These are phyloP conservation scores for Coccomyxa subellipsoidea DNA, from an alignment of 163 green algal species.

Conservation along the genomic window DNA sequence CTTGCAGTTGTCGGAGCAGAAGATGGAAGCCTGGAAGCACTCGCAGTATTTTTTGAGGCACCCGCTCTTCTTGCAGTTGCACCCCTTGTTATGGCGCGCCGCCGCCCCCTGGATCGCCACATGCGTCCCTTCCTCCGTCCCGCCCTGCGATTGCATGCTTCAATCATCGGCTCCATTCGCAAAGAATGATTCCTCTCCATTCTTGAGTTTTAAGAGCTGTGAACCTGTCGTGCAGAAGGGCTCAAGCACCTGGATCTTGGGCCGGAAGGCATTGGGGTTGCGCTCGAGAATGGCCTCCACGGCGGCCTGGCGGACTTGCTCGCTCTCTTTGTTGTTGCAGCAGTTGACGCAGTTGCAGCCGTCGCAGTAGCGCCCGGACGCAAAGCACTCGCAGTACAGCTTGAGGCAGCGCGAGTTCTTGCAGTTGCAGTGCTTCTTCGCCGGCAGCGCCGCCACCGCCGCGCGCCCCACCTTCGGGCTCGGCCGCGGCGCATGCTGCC, in stretches of 20 bases:
- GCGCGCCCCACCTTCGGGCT: background rate
- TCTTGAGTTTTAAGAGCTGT: too few relatives aligned
- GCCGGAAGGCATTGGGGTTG: conserved; percentile 96
- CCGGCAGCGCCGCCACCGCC: background rate
- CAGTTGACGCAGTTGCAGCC: conserved; percentile 96
- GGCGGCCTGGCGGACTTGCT: conserved; percentile 73
- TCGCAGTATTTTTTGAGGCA: conserved; percentile 97
- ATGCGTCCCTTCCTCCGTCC: background rate
- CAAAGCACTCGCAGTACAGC: conserved; percentile 99
- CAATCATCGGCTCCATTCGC: too few relatives aligned
- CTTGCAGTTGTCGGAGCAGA: conserved; percentile 94
- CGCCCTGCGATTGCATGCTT: background rate
- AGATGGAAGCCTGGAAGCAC: conserved; percentile 90
- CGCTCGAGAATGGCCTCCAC: conserved; percentile 94
- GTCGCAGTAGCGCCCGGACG: conserved; percentile 89
- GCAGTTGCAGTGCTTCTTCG: conserved; percentile 79
- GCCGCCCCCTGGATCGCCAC: conserved; percentile 8
- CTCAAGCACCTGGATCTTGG: conserved; percentile 78
- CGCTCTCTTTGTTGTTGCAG: conserved; percentile 89
- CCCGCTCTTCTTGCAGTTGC: conserved; percentile 85
- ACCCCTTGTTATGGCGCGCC: conserved; percentile 69
- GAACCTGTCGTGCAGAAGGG: background rate
- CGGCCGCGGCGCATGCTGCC: background rate
- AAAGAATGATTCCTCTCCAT: too few relatives aligned
- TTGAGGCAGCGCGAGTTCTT: conserved; percentile 86